These are phyloP conservation scores for Eurotiales sp. DNA, from an alignment of 2,329 filamentous ascomycete genomes.

Conservation along the genomic window DNA sequence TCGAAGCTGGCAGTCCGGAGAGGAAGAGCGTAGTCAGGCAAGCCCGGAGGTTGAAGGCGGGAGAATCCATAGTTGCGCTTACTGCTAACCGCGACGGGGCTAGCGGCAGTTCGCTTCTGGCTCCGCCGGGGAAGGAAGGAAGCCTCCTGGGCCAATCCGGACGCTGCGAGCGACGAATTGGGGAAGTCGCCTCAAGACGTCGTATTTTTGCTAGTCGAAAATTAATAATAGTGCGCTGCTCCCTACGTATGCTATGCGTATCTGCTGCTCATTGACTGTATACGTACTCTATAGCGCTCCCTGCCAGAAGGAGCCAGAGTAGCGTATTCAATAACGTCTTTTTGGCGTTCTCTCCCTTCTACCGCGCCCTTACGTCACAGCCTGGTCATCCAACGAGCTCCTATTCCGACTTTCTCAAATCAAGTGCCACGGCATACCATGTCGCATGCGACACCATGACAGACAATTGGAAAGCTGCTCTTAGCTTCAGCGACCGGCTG, in stretches of 20 bases:
- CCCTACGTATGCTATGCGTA: background rate
- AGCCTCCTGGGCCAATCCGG: background rate
- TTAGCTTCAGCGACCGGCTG: constrained; percentile 60
- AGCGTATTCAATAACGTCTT: too few relatives aligned
- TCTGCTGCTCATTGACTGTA: too few relatives aligned
- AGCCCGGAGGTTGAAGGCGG: constrained; percentile 8
- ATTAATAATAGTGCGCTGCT: too few relatives aligned
- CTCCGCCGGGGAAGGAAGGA: background rate
- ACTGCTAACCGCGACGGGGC: too few relatives aligned
- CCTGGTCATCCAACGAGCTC: background rate
- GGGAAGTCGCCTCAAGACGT: constrained; percentile 17
- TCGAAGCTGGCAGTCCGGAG: background rate
- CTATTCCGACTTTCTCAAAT: background rate
- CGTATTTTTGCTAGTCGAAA: background rate
- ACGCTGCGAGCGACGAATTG: constrained; percentile 9
- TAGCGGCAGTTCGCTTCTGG: background rate
- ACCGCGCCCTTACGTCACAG: background rate
- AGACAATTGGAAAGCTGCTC: constrained; percentile 47
- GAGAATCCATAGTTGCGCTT: background rate
- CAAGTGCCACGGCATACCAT: background rate
- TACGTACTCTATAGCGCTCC: too few relatives aligned
- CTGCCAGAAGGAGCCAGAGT: too few relatives aligned
- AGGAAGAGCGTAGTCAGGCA: background rate
- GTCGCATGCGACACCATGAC: constrained; percentile 1
- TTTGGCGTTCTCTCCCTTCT: background rate